Evolutionary conservation across 2,329 filamentous ascomycete species (phyloP), one percentile per base, ranked within the genome.

Genomic region (Diaporthe ilicicola): DNA sequence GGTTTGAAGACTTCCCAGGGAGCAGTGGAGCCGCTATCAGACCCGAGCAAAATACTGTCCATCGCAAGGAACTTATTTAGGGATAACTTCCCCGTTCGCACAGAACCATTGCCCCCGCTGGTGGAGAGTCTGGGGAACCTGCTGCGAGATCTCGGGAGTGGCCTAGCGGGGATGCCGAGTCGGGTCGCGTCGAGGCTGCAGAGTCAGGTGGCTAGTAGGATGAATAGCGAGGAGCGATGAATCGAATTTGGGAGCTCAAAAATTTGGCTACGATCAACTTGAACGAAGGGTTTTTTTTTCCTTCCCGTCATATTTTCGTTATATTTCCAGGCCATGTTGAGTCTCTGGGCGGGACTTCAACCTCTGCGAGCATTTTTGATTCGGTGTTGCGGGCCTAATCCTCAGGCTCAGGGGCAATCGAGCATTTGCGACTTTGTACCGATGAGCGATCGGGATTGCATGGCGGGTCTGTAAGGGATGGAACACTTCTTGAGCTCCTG

Each of bases 91-190:
- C 76, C 77, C 10, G 73, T 77, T 22, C 68, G 73, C 6, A 75
- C 69, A 17, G 76, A 78, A 73, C 77, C 77, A 12, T 70, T 78
- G 64, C 77, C 77, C n/a, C 77, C 77, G n/a, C 72, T 78, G n/a
- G 77, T 78, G 8, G 76, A 77, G 62, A 77, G 76, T 44, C 56
- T 78, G 54, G 72, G 70, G 34, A 78, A 74, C 22, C 64, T 78
- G 12, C 46, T 78, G 44, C 70, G 72, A 29, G 76, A 78, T 66
- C 48, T 78, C 13, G 76, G 74, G 5, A 77, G 73, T 24, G 75
- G 76, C 19, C 53, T 66, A 4, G 70, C 70, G 1, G 69, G 75
- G 29, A 64, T 65, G 56, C 50, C 39, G 27, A 65, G 56, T 32
- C 34, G 59, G 19, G 12, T 74, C 65, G 34, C 68, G 67, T 62